These are phyloP conservation scores for Oryza meridionalis DNA, from an alignment of 176 grass and related monocot species.

Conservation along the genomic window DNA sequence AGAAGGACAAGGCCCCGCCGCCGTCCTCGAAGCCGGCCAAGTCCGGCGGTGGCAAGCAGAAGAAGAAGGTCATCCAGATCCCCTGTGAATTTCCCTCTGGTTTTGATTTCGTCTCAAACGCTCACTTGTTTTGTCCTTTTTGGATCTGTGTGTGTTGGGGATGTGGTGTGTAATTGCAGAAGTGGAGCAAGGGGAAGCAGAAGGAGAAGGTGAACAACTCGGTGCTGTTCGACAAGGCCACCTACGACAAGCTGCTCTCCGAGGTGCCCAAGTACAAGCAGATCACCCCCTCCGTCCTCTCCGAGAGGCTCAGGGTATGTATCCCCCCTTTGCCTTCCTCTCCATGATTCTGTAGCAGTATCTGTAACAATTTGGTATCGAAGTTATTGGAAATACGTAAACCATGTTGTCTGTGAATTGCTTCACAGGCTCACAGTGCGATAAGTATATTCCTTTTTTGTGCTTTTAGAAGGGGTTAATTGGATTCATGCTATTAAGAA, in stretches of 20 bases:
- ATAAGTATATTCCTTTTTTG: background rate
- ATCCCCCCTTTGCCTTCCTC: background rate
- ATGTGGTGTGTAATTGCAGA: constrained; percentile 38
- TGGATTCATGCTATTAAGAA: too few relatives aligned
- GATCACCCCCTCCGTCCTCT: constrained; percentile 66
- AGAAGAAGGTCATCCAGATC: constrained; percentile 51
- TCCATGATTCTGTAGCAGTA: background rate
- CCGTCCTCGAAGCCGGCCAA: constrained; percentile 70
- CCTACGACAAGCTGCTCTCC: constrained; percentile 53
- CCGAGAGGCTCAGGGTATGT: constrained; percentile 61
- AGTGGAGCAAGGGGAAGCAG: constrained; percentile 77
- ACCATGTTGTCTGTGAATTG: background rate
- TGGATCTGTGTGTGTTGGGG: too few relatives aligned
- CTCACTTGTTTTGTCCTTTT: background rate
- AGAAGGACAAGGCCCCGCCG: constrained; percentile 68
- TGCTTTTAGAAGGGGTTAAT: too few relatives aligned
- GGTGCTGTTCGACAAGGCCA: constrained; percentile 61
- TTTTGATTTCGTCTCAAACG: background rate
- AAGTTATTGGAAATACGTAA: background rate
- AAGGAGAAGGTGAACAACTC: constrained; percentile 75
- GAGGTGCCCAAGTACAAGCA: constrained; percentile 67
- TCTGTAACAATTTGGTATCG: background rate
- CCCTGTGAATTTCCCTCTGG: too few relatives aligned
- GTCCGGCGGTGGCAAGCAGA: constrained; percentile 61
- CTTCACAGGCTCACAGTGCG: background rate